Evolutionary conservation across 805 yeast genomes (phyloP).

Genomic region (Cyberlindnera veronae): DNA sequence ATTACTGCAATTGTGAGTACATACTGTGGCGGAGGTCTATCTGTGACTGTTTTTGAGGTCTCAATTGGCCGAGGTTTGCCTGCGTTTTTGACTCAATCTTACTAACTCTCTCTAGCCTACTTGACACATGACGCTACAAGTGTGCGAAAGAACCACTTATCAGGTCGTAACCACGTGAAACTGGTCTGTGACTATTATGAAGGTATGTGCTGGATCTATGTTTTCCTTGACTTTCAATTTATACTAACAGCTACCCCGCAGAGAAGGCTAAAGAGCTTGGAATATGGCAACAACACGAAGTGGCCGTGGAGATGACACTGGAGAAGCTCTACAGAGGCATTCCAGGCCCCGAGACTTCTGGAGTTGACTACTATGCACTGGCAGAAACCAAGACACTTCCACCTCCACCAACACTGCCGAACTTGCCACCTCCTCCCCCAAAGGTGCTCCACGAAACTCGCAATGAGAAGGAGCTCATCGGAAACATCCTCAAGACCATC

Average conservation of each 20-base stretch:
- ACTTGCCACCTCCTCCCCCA: slow-evolving; percentile 27
- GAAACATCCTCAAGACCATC: slow-evolving; percentile 22
- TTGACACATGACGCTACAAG: slow-evolving; percentile 87
- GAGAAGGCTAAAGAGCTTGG: slow-evolving; percentile 32
- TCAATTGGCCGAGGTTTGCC: too few relatives aligned
- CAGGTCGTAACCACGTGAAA: slow-evolving; percentile 73
- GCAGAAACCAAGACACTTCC: slow-evolving; percentile 21
- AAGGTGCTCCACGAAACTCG: slow-evolving; percentile 16
- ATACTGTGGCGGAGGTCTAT: too few relatives aligned
- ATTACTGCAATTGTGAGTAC: slow-evolving; percentile 62
- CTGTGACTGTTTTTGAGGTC: too few relatives aligned
- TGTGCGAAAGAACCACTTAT: slow-evolving; percentile 75
- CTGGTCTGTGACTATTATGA: slow-evolving; percentile 75
- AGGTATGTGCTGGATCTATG: slow-evolving; percentile 24
- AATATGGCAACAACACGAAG: slow-evolving; percentile 29
- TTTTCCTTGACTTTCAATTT: too few relatives aligned
- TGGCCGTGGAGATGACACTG: slow-evolving; percentile 20
- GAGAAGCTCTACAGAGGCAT: slow-evolving; percentile 25
- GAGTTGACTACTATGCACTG: slow-evolving; percentile 19
- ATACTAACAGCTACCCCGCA: slow-evolving; percentile 5
- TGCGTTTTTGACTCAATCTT: too few relatives aligned
- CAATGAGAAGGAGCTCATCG: slow-evolving; percentile 15
- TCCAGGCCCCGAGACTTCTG: slow-evolving; percentile 29
- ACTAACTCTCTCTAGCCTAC: slow-evolving; percentile 39
- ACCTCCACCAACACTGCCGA: slow-evolving; percentile 25